Evolutionary conservation across 345 rosid genomes (phyloP), one percentile per base, ranked within the genome.

Genomic region (Camelina hispida): DNA sequence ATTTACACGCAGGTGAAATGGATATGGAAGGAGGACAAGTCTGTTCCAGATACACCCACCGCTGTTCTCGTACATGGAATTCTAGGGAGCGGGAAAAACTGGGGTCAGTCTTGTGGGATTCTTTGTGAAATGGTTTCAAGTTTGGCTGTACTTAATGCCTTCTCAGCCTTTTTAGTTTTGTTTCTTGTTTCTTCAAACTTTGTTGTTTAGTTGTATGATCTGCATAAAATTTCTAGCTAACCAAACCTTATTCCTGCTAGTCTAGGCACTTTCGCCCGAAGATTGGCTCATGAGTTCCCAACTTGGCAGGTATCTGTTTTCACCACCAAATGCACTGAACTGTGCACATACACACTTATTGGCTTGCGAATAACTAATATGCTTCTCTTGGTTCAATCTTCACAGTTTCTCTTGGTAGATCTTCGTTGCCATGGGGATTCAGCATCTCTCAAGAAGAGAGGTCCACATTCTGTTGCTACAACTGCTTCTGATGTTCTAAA

Each of bases 361-460:
- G 62, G 25, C 13, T 71, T 71, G 59, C 14, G 3, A 51, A 51
- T 71, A 50, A 65, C n/a, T 71, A 18, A 57, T 22, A 11, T 51
- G 35, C 72, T 65, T 12, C 15, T 51, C 12, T 28, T 70, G 16
- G 53, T 66, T 73, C 15, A 63, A 17, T 22, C 56, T 18, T 8
- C 56, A 16, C 87, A 91, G 98, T 94, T 91, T 86, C 93, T 94
- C 70, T 79, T 88, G 50, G 92, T 94, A 12, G 98, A 94, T 81
- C 78, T 94, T 58, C 88, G 97, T 65, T 94, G 98, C 83, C 98
- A 94, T 78, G 98, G 98, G 66, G 97, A 94, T 81, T 94, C 98
- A 20, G 84, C 98, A 34, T 77, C 86, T 34, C 75, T 86, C 74
- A 85, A 81, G 79, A 90, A 85, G 85, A 87, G 85, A 65, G 84